Conservation (phyloP, 768 basidiomycete genomes). For the Boletus vinaceobasis region DNA sequence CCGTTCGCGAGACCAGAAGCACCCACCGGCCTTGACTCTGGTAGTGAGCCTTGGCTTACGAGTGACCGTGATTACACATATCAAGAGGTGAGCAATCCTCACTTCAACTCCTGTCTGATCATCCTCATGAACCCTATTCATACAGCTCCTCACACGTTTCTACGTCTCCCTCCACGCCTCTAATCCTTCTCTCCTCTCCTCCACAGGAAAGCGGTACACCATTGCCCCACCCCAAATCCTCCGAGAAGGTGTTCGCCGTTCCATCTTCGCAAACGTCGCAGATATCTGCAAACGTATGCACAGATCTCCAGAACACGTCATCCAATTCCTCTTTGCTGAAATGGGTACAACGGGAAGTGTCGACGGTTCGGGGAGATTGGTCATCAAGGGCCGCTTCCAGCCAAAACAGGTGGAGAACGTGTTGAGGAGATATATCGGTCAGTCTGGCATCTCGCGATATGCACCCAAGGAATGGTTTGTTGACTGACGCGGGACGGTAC, state of each 20-base stretch:
- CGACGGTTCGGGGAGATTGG: slow-evolving; percentile 85
- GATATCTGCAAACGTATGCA: slow-evolving; percentile 99
- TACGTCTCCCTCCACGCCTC: slow-evolving; percentile 88
- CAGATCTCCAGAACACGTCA: slow-evolving; percentile 95
- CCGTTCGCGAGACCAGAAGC: slow-evolving; percentile 65
- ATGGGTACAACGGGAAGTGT: slow-evolving; percentile 97
- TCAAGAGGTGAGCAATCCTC: slow-evolving; percentile 61
- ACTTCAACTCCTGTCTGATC: not conserved
- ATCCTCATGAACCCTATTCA: not conserved
- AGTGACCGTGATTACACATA: slow-evolving; percentile 97
- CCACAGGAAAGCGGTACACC: slow-evolving; percentile 90
- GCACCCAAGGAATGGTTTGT: not conserved
- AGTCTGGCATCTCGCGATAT: slow-evolving; percentile 24
- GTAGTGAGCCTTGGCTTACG: slow-evolving; percentile 85
- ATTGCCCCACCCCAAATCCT: slow-evolving; percentile 94
- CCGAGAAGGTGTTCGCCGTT: slow-evolving; percentile 96
- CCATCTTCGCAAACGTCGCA: slow-evolving; percentile 92
- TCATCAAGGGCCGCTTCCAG: slow-evolving; percentile 97
- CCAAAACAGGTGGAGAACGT: slow-evolving; percentile 99
- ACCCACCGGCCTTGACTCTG: slow-evolving; percentile 63
- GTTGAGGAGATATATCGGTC: slow-evolving; percentile 92
- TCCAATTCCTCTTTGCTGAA: slow-evolving; percentile 94
- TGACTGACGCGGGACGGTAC: not conserved
- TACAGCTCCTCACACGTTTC: slow-evolving; percentile 87
- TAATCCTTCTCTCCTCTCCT: slow-evolving; percentile 85